Evolutionary conservation across 148 eudicot genomes (phyloP), one percentile per base, ranked within the genome.

Genomic region (Dysphania ambrosioides): DNA sequence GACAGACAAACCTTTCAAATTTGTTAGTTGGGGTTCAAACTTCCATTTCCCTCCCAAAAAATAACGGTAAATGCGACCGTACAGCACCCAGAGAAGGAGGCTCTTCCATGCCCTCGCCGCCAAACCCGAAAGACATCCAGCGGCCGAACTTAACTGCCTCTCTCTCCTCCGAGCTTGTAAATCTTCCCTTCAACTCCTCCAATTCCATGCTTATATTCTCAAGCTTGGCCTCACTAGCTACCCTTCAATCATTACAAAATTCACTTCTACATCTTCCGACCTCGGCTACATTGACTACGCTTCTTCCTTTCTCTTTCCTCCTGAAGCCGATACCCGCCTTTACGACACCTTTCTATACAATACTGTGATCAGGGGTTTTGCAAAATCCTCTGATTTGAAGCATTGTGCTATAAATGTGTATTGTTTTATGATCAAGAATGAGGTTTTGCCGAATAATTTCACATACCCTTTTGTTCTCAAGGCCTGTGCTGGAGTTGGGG

Each of bases 381-480:
- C 90, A 19, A 80, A 80, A 66, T 82, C 83, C 0, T 32, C 16
- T 61, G 56, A 79, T 42, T 74, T 42, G 21, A 86, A 84, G 80
- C 76, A 35, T 41, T 51, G 32, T 58, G 87, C 83, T 26, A 1
- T 87, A 12, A 23, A 18, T 56, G 79, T 42, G 1, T 89, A 86
- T 47, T 71, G 78, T 56, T 31, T 74, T 29, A 87, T 87, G 90
- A 68, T 85, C 0, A 47, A 10, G 6, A 13, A 55, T 62, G 62
- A 79, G n/a, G 75, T 85, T 68, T 57, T 32, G 29, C 97, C 97
- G 16, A 87, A 88, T 82, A 89, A 89, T 47, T 88, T 86, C 23
- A 92, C 92, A 4, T 85, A 81, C 84, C 90, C 89, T 9, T 88
- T 89, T 79, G 86, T 91, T 68, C 83, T 86, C 3, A 86, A 89